phyloP scores from a whole-genome alignment of 1,284 basidiomycete genomes.

The Grifola frondosa region DNA sequence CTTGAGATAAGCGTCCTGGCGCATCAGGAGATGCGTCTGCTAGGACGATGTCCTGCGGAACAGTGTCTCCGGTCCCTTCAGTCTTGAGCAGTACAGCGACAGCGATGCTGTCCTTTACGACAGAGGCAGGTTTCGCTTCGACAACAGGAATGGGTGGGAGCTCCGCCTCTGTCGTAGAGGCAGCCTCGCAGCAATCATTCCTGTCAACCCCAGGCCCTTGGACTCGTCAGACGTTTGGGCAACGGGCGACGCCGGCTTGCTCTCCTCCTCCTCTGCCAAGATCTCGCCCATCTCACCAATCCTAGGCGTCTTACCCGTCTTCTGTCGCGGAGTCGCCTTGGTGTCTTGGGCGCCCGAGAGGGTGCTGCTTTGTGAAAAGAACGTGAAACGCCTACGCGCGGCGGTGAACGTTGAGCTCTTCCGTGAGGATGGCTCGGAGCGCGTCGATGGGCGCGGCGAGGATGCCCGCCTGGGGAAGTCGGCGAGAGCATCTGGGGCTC shows the following conservation, averaged over 20 bases:
- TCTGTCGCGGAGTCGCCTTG: constrained; percentile 32
- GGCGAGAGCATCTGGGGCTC: constrained; percentile 13
- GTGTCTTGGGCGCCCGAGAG: constrained; percentile 10
- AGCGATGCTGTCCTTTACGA: constrained; percentile 4
- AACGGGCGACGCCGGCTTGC: constrained; percentile 16
- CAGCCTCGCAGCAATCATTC: constrained; percentile 3
- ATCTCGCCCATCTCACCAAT: constrained; percentile 69
- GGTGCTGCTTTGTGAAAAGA: constrained; percentile 41
- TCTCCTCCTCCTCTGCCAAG: constrained; percentile 49
- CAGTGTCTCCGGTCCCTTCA: constrained; percentile 22
- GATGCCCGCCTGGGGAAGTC: constrained; percentile 27
- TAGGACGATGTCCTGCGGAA: constrained; percentile 16
- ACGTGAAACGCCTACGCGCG: constrained; percentile 56
- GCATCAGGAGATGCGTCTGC: constrained; percentile 2
- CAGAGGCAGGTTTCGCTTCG: constrained; percentile 14
- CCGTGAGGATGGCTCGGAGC: constrained; percentile 40
- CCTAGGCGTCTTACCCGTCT: constrained; percentile 33
- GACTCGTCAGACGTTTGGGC: constrained; percentile 2
- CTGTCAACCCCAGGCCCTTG: constrained; percentile 12
- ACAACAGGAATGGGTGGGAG: constrained; percentile 31
- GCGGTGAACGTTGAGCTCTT: constrained; percentile 43
- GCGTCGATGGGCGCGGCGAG: constrained; percentile 53
- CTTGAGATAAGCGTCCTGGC: too few species aligned
- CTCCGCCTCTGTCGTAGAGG: constrained; percentile 8
- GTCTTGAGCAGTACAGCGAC: constrained; percentile 19